Percentiles rank a stretch among this genome's conserved stretches.
phyloP scores from a whole-genome alignment of 352 stramenopile genomes.

The Phytophthora uliginosa region DNA sequence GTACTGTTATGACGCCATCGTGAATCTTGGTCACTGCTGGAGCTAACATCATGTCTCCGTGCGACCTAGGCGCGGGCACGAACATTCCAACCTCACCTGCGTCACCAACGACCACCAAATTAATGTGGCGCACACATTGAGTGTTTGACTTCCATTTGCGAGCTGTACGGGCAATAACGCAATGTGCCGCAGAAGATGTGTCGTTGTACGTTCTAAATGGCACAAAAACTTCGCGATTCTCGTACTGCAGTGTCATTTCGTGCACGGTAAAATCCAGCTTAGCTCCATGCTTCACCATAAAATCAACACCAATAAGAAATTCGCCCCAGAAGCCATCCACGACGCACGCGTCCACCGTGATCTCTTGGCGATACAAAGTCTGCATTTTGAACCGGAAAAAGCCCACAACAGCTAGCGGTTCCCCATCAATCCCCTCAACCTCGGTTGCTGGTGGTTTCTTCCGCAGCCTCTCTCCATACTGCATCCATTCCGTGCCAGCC shows the following conservation, averaged over 20 bases:
- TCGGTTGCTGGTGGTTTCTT: background rate
- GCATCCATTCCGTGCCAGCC: background rate
- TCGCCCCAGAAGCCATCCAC: background rate
- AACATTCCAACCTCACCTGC: background rate
- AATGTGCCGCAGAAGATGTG: background rate
- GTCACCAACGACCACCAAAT: background rate
- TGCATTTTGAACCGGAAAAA: background rate
- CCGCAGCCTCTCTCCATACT: background rate
- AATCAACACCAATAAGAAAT: background rate
- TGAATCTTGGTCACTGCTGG: background rate
- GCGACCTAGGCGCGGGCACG: background rate
- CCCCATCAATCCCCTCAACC: background rate
- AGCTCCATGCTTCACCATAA: background rate
- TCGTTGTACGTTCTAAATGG: background rate
- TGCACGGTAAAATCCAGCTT: background rate
- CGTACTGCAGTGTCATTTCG: background rate
- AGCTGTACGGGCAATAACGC: background rate
- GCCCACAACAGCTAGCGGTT: background rate
- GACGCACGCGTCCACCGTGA: background rate
- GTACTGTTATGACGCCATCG: background rate
- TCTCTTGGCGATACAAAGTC: background rate
- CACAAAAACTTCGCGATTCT: background rate
- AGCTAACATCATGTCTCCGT: background rate
- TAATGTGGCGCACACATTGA: background rate
- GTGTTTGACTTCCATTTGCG: background rate